These are phyloP conservation scores for Raddia distichophylla DNA, from an alignment of 176 grass and related monocot genomes.

Conservation along the genomic window DNA sequence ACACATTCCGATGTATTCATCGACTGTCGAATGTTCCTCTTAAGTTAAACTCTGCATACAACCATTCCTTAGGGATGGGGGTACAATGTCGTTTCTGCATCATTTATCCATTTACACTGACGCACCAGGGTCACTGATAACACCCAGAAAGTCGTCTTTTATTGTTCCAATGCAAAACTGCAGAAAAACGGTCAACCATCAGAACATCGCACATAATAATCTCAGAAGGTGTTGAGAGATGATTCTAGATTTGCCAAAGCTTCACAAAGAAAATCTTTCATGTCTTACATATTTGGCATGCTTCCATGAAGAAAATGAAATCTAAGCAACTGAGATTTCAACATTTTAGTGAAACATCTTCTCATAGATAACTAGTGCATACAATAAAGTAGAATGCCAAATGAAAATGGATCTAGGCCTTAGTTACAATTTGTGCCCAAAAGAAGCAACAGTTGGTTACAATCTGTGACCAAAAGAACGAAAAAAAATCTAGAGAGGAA, in stretches of 20 bases:
- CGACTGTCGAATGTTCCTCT: not conserved
- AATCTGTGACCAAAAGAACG: not conserved
- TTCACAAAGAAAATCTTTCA: not conserved
- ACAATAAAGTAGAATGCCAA: not conserved
- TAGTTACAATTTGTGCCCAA: not conserved
- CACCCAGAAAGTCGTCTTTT: conserved; percentile 95
- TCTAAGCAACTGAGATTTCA: not conserved
- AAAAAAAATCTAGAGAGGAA: too few species aligned
- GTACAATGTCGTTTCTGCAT: not conserved
- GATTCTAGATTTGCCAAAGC: not conserved
- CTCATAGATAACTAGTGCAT: not conserved
- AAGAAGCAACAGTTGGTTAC: not conserved
- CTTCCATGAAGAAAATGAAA: not conserved
- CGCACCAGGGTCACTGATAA: conserved; percentile 84
- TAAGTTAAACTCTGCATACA: not conserved
- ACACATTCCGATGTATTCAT: not conserved
- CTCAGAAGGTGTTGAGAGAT: not conserved
- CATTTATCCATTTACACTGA: conserved; percentile 63
- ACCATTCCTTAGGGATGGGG: not conserved
- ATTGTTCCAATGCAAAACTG: conserved; percentile 99
- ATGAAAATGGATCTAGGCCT: not conserved
- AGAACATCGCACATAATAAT: not conserved
- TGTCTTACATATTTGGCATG: not conserved
- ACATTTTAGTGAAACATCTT: conserved; percentile 17
- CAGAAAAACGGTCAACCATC: conserved; percentile 22